Base-by-base conservation (phyloP, 257 asterid species). In the Anisodus acutangulus region DNA sequence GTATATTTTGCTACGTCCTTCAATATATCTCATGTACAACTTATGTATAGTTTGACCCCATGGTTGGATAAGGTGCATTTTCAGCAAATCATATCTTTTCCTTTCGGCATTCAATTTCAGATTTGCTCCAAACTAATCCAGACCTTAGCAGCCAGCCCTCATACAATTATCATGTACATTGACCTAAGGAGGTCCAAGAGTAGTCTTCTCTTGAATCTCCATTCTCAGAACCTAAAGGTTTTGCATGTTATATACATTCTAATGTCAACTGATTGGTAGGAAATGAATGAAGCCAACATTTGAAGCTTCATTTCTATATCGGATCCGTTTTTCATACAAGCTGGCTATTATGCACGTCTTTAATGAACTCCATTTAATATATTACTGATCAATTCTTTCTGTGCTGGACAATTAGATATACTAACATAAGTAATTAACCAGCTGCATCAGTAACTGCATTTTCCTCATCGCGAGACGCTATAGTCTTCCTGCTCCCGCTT, bases 11-110 rank as follows among this genome's bases (percentile, higher is more conserved):
- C 12, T 35, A n/a, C 7, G 3, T 78, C 16, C 62, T 76, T 6
- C 22, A 57, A 51, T 31, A 76, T 53, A 78, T 53, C 26, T 31
- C 64, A 31, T 78, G 26, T 15, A 13, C 15, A 78, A 78, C 64
- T 78, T 78, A 78, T 53, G 64, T 78, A 26, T 78, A 26, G 47
- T 76, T 51, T 76, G 49, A 54, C 49, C 63, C 57, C 81, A 51
- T 1, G 8, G 64, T 53, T 9, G 47, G 81, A 53, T 53, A 53
- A 53, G 45, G 64, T 4, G 35, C 31, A 43, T 31, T 76, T 76
- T 45, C 26, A 53, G 81, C 49, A 78, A 53, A 51, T 53, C 64
- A 53, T 78, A 8, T 53, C 64, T 78, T 13, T 31, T 53, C 62
- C 82, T 53, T 53, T 78, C 13, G 4, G 0, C 7, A 3, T 35